Conservation (phyloP, 257 asterid genomes). For the Penstemon barbatus region DNA sequence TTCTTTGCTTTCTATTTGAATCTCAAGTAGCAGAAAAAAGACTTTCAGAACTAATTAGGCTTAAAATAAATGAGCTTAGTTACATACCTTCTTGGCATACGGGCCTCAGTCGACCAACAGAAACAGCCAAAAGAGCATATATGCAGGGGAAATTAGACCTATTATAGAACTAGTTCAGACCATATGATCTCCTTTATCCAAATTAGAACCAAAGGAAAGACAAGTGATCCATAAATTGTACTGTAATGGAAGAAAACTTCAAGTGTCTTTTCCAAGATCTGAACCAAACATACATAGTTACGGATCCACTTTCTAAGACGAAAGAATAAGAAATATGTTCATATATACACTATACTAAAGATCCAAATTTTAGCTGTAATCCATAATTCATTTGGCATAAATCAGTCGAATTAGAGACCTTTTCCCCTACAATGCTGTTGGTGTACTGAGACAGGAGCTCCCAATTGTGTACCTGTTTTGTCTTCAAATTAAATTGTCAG, state of each 20-base stretch:
- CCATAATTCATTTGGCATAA: constrained; percentile 26
- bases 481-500: constrained; percentile 17
- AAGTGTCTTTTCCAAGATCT: constrained; percentile 24
- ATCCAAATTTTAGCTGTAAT: constrained; percentile 5
- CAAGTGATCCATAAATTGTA: constrained; percentile 12
- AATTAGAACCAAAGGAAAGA: constrained; percentile 28
- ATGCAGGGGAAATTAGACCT: constrained; percentile 64
- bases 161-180: constrained; percentile 46
- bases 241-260: constrained; percentile 25
- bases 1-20: constrained; percentile 13
- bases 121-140: constrained; percentile 53
- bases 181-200: constrained; percentile 33
- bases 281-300: background rate
- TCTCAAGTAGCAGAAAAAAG: constrained; percentile 1
- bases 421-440: constrained; percentile 64
- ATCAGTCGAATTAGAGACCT: constrained; percentile 28
- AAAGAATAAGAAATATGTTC: constrained; percentile 8
- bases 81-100: constrained; percentile 42
- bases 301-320: constrained; percentile 13
- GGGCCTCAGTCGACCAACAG: constrained; percentile 50
- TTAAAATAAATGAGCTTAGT: constrained; percentile 24
- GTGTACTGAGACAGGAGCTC: constrained; percentile 39
- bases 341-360: background rate
- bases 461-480: constrained; percentile 34
- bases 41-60: constrained; percentile 12